A percentile compares a stretch with the other conserved stretches of the same genome.
Conservation (phyloP, 176 grass and related monocot genomes). For the Microstegium vimineum region DNA sequence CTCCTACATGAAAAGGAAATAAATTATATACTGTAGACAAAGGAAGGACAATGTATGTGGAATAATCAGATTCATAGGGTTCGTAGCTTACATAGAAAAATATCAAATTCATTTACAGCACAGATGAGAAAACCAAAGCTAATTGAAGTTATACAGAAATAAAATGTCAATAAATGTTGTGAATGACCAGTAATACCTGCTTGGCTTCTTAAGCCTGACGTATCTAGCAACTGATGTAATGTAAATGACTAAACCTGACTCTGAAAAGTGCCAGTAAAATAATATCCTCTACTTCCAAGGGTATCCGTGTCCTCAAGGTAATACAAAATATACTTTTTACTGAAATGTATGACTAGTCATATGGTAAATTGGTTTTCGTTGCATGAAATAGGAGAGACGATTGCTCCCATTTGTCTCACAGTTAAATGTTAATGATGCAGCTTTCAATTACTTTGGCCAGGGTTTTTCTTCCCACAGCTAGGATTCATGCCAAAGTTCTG, state of each 20-base stretch:
- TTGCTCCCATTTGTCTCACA: background rate
- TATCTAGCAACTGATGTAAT: background rate
- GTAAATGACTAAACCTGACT: background rate
- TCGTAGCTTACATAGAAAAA: background rate
- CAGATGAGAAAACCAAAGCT: background rate
- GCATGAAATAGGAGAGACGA: background rate
- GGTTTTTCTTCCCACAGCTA: background rate
- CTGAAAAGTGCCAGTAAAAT: background rate
- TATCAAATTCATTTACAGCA: background rate
- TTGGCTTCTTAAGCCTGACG: background rate
- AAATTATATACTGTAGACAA: background rate
- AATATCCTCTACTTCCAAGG: background rate
- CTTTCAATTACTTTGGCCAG: background rate
- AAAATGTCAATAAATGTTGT: background rate
- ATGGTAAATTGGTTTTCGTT: background rate
- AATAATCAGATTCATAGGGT: background rate
- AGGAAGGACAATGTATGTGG: background rate
- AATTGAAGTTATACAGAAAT: slow-evolving; percentile 11
- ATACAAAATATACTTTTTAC: background rate
- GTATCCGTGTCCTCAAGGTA: background rate
- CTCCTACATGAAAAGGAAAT: slow-evolving; percentile 46
- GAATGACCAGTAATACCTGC: background rate
- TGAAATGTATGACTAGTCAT: background rate
- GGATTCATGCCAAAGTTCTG: background rate
- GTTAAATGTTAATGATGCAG: background rate